Conservation (phyloP, 495 filamentous ascomycete species). For the Hypoxylon lienhwacheense region DNA sequence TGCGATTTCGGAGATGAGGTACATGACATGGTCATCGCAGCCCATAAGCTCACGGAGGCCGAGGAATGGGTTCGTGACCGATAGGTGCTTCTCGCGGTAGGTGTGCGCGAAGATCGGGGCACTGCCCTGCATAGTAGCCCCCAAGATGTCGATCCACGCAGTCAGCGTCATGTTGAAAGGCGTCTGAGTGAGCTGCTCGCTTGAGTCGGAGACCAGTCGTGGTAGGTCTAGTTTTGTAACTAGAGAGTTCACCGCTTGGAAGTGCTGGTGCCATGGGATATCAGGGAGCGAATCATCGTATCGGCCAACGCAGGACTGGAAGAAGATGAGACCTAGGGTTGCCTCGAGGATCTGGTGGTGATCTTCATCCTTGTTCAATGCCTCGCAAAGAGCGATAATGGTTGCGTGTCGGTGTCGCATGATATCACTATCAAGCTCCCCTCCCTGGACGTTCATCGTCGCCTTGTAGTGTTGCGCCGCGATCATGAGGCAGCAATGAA, state of each 20-base stretch:
- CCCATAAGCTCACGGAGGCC: constrained; percentile 95
- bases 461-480: constrained; percentile 93
- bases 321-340: constrained; percentile 94
- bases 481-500: constrained; percentile 95
- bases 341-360: constrained; percentile 91
- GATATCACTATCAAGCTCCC: constrained; percentile 87
- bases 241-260: constrained; percentile 82
- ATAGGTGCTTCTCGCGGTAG: constrained; percentile 88
- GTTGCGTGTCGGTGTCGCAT: constrained; percentile 90
- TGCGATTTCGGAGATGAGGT: constrained; percentile 94
- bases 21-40: constrained; percentile 97
- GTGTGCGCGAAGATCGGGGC: constrained; percentile 87
- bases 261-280: constrained; percentile 96
- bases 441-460: constrained; percentile 61
- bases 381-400: constrained; percentile 82
- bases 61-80: constrained; percentile 61
- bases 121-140: constrained; percentile 85
- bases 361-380: constrained; percentile 74
- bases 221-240: constrained; percentile 84
- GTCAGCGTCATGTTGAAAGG: constrained; percentile 96
- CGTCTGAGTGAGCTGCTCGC: constrained; percentile 60
- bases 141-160: constrained; percentile 96
- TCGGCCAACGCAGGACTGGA: constrained; percentile 89
- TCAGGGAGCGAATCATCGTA: constrained; percentile 86
- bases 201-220: constrained; percentile 58